Percentiles rank a stretch among this genome's conserved stretches.
Evolutionary conservation across 768 basidiomycete genomes (phyloP).

Genomic region (Suillus sp.): DNA sequence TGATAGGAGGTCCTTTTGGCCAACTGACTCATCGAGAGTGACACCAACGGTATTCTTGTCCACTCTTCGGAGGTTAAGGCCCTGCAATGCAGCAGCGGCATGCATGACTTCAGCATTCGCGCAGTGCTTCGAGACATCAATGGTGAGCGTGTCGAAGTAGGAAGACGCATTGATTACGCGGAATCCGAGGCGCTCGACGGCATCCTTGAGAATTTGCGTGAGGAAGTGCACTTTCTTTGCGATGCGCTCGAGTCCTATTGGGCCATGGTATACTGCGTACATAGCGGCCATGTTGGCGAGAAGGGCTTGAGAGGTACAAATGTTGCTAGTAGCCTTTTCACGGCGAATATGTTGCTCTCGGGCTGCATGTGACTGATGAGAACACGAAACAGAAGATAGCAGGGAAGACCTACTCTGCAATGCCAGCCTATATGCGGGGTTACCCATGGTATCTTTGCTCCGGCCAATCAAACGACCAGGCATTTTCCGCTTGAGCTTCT

Average conservation of each 20-base stretch:
- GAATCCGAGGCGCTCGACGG: conserved; percentile 76
- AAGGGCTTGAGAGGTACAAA: conserved; percentile 96
- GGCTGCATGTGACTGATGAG: conserved; percentile 46
- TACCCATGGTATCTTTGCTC: conserved; percentile 82
- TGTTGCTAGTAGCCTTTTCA: conserved; percentile 98
- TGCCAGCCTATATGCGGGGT: conserved; percentile 88
- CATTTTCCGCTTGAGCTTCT: conserved; percentile 95
- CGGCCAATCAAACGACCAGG: conserved; percentile 95
- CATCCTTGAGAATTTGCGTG: conserved; percentile 71
- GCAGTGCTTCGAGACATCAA: conserved; percentile 67
- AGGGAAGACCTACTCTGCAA: conserved; percentile 75
- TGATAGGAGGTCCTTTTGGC: conserved; percentile 68
- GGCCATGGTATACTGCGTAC: conserved; percentile 97
- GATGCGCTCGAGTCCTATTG: conserved; percentile 80
- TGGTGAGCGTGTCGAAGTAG: conserved; percentile 91
- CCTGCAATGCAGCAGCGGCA: conserved; percentile 55
- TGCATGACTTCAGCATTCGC: conserved; percentile 67
- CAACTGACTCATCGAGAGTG: conserved; percentile 90
- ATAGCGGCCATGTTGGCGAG: conserved; percentile 99
- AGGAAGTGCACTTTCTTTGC: conserved; percentile 89
- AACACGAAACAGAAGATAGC: conserved; percentile 14
- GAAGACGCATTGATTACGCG: conserved; percentile 57
- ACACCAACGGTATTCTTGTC: conserved; percentile 79
- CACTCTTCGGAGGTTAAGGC: conserved; percentile 84
- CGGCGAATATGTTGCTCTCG: conserved; percentile 97